Conservation (phyloP, 108 stramenopile genomes). For the Nitzschia palea region DNA sequence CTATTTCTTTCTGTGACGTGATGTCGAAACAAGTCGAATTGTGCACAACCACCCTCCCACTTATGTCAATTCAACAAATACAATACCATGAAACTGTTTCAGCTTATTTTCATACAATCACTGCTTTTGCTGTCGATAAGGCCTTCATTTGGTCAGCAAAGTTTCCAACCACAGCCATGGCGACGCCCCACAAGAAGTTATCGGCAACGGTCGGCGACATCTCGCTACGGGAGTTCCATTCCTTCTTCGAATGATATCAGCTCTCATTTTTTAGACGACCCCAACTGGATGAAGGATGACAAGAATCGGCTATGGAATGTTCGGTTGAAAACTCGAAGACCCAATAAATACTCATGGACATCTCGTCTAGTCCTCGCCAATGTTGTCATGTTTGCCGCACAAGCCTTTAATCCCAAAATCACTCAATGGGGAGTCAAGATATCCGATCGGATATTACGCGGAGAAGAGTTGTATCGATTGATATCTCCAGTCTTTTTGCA, state of each 20-base stretch:
- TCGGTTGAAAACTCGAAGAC: background rate
- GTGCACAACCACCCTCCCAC: too few species aligned
- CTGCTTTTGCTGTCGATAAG: too few species aligned
- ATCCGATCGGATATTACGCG: conserved; percentile 59
- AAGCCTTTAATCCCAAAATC: conserved; percentile 52
- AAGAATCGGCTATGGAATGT: conserved; percentile 24
- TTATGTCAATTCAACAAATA: too few species aligned
- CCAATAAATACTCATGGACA: conserved; percentile 33
- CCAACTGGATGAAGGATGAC: conserved; percentile 28
- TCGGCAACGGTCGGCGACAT: background rate
- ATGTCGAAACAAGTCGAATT: too few species aligned
- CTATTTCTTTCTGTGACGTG: too few species aligned
- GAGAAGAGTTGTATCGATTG: conserved; percentile 71
- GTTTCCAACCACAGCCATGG: conserved; percentile 10
- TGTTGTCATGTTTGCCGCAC: conserved; percentile 51
- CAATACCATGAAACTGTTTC: too few species aligned
- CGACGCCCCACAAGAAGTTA: background rate
- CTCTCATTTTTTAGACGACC: conserved; percentile 25
- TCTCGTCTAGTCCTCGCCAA: conserved; percentile 43
- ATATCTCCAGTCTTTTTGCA: conserved; percentile 82
- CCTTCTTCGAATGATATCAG: background rate
- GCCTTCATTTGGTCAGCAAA: background rate
- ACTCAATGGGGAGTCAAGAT: conserved; percentile 70
- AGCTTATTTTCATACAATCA: too few species aligned
- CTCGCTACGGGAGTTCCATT: background rate